These are phyloP conservation scores for Penicillium bialowiezense DNA, from an alignment of 495 filamentous ascomycete species.

Conservation along the genomic window DNA sequence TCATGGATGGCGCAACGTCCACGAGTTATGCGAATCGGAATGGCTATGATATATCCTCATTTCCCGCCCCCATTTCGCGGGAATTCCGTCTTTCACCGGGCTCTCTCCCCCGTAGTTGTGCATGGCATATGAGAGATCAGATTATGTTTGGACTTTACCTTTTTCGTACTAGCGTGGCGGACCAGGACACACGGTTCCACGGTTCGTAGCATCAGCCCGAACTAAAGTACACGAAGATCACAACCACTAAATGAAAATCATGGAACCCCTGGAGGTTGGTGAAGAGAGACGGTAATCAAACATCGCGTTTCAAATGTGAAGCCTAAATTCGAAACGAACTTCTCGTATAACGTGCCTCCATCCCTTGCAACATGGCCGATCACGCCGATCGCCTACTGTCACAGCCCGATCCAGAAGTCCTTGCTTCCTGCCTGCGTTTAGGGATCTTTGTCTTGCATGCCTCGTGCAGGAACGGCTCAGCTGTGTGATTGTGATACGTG, in stretches of 20 bases:
- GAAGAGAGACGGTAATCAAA: not conserved
- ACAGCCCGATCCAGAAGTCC: constrained; percentile 12
- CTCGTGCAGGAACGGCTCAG: constrained; percentile 8
- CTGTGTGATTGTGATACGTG: constrained; percentile 1
- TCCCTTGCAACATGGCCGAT: constrained; percentile 24
- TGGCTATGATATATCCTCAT: not conserved
- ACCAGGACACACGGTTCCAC: not conserved
- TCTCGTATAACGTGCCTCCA: constrained; percentile 8
- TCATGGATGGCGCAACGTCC: not conserved
- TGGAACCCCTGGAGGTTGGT: not conserved
- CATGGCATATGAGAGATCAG: constrained; percentile 29
- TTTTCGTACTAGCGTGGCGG: not conserved
- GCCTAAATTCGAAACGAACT: not conserved
- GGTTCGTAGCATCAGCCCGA: not conserved
- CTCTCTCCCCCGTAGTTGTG: constrained; percentile 2
- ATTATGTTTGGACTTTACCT: constrained; percentile 11
- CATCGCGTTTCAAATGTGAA: constrained; percentile 10
- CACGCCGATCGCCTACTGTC: constrained; percentile 21
- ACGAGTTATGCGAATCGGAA: not conserved
- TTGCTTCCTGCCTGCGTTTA: constrained; percentile 3
- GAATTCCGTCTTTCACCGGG: constrained; percentile 14
- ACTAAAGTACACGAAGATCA: not conserved
- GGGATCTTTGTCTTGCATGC: constrained; percentile 5
- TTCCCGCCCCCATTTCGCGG: not conserved
- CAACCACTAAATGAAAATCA: too few relatives aligned